phyloP scores from a whole-genome alignment of 1,284 basidiomycete species.

The Schizophyllum commune region DNA sequence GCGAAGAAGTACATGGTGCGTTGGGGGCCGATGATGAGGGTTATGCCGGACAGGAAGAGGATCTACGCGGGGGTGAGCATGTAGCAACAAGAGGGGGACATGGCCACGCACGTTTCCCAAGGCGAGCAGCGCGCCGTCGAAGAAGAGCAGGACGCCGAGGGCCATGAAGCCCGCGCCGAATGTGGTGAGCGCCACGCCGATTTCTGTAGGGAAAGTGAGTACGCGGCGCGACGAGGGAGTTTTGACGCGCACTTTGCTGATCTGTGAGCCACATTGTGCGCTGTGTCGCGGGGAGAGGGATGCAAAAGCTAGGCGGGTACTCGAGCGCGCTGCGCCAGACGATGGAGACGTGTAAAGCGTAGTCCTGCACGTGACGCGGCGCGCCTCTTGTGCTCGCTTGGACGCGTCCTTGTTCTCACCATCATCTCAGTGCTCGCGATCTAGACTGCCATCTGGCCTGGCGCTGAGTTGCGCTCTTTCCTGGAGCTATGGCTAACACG shows the following conservation, averaged over 20 bases:
- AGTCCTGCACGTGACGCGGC: not conserved
- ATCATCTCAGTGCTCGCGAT: not conserved
- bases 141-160: slow-evolving; percentile 92
- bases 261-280: slow-evolving; percentile 36
- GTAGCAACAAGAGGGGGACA: slow-evolving; percentile 1
- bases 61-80: slow-evolving; percentile 42
- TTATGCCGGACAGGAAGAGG: slow-evolving; percentile 86
- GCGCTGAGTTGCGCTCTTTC: too few relatives aligned
- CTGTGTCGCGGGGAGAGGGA: not conserved
- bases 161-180: slow-evolving; percentile 96
- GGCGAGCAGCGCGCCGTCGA: slow-evolving; percentile 94
- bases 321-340: not conserved
- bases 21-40: slow-evolving; percentile 90
- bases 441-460: too few relatives aligned
- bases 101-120: slow-evolving; percentile 77
- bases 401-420: not conserved
- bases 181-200: slow-evolving; percentile 95
- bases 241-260: slow-evolving; percentile 30
- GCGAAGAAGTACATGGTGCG: slow-evolving; percentile 99
- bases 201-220: slow-evolving; percentile 48
- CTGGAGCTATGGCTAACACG: not conserved
- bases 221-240: not conserved
- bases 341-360: not conserved
- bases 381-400: not conserved
- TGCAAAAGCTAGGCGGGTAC: not conserved